These are phyloP conservation scores for Malus hybrid DNA, from an alignment of 331 rosid genomes.

Conservation along the genomic window DNA sequence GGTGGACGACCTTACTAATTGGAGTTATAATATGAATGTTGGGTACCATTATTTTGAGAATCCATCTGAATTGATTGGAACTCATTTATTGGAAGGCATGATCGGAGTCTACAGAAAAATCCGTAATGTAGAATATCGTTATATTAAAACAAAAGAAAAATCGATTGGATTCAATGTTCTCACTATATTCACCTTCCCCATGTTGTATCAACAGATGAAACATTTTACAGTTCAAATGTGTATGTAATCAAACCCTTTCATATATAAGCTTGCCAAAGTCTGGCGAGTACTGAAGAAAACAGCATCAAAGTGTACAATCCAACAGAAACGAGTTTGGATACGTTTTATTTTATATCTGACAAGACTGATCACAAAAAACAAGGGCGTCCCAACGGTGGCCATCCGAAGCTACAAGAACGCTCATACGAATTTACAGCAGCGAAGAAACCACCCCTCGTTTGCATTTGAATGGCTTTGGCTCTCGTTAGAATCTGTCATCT, in stretches of 20 bases:
- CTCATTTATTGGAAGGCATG: too few relatives aligned
- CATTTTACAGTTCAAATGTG: not conserved
- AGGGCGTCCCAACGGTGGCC: not conserved
- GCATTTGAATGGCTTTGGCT: not conserved
- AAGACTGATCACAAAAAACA: not conserved
- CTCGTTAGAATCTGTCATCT: not conserved
- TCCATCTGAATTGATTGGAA: too few relatives aligned
- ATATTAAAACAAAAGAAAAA: not conserved
- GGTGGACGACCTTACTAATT: too few relatives aligned
- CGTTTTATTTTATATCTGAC: conserved; percentile 9
- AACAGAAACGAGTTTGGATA: not conserved
- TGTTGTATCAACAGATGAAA: not conserved
- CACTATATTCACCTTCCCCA: not conserved
- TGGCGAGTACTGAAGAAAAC: not conserved
- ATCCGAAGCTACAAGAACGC: not conserved
- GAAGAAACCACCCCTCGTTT: not conserved
- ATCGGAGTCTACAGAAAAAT: too few relatives aligned
- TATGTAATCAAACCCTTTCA: not conserved
- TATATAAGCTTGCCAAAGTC: not conserved
- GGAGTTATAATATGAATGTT: too few relatives aligned
- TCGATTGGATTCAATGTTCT: not conserved
- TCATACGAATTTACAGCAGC: conserved; percentile 12
- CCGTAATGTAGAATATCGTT: too few relatives aligned
- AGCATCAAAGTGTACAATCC: conserved; percentile 12
- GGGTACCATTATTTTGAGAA: too few relatives aligned